These are phyloP conservation scores for Zymoseptoria brevis DNA, from an alignment of 2,329 filamentous ascomycete species.

Conservation along the genomic window DNA sequence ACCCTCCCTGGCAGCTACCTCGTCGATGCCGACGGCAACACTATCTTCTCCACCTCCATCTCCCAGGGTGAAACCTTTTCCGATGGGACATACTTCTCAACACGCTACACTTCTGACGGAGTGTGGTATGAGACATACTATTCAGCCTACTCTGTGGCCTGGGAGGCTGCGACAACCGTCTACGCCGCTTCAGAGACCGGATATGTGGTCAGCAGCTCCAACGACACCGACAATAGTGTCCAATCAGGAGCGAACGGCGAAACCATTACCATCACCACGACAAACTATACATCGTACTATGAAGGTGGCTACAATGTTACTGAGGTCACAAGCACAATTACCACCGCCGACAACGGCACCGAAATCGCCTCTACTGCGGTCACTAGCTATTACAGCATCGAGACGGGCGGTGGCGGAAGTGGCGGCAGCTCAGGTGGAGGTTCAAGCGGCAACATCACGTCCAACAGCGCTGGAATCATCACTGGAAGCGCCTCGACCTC, in stretches of 20 bases:
- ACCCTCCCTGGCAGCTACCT: conserved; percentile 15
- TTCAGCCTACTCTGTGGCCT: conserved; percentile 22
- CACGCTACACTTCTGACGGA: conserved; percentile 18
- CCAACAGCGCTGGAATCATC: conserved; percentile 14
- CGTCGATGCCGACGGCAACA: conserved; percentile 14
- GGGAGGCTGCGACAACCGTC: conserved; percentile 24
- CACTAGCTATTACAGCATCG: conserved; percentile 19
- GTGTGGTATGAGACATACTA: conserved; percentile 27
- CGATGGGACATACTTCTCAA: conserved; percentile 23
- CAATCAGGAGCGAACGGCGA: conserved; percentile 13
- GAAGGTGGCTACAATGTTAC: conserved; percentile 18
- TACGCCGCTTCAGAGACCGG: conserved; percentile 19
- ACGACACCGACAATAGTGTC: conserved; percentile 6
- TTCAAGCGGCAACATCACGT: conserved; percentile 7
- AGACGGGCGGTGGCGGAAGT: conserved; percentile 18
- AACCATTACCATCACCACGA: conserved; percentile 11
- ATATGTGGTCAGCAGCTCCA: conserved; percentile 12
- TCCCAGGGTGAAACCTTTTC: conserved; percentile 27
- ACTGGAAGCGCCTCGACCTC: conserved; percentile 16
- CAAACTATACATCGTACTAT: conserved; percentile 13
- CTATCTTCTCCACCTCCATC: conserved; percentile 23
- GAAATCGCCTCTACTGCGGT: conserved; percentile 19
- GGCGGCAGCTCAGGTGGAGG: conserved; percentile 4
- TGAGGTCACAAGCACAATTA: conserved; percentile 16
- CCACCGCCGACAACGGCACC: conserved; percentile 18